A percentile compares a stretch with the other conserved stretches of the same genome.
Evolutionary conservation across 257 asterid species (phyloP).

Genomic region (Solanum megistacrolobum): DNA sequence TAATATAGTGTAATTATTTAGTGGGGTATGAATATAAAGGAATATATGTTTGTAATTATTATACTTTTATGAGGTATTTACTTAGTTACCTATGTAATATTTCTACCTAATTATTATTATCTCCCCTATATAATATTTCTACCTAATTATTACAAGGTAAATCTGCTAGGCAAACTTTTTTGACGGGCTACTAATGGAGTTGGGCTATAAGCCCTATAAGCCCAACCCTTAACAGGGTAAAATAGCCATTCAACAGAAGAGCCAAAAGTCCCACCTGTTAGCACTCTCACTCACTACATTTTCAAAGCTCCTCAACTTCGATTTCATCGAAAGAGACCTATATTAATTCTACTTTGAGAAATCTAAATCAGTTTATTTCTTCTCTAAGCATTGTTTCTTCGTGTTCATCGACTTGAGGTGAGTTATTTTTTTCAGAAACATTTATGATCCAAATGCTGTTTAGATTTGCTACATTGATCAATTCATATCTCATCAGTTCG

Average conservation of each 20-base stretch:
- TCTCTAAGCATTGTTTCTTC: not conserved
- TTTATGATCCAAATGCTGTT: not conserved
- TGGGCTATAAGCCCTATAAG: not conserved
- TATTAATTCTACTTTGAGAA: not conserved
- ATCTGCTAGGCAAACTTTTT: not conserved
- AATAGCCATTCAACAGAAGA: not conserved
- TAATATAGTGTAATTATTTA: too few species aligned
- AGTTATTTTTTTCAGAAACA: not conserved
- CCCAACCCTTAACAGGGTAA: not conserved
- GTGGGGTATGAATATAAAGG: too few species aligned
- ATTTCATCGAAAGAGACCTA: constrained; percentile 41
- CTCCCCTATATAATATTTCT: not conserved
- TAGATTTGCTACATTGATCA: not conserved
- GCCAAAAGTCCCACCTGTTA: not conserved
- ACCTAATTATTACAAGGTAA: too few species aligned
- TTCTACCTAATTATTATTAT: too few species aligned
- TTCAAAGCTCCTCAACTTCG: constrained; percentile 54
- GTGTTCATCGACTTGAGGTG: not conserved
- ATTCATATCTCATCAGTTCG: not conserved
- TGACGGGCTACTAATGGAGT: not conserved
- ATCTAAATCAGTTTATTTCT: not conserved
- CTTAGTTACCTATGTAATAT: too few species aligned
- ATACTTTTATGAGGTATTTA: too few species aligned
- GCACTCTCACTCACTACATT: constrained; percentile 31
- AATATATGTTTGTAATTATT: too few species aligned